A percentile compares a stretch with the other conserved stretches of the same genome.
Evolutionary conservation across 2,329 filamentous ascomycete genomes (phyloP).

Genomic region (Nannizziopsis barbatae): DNA sequence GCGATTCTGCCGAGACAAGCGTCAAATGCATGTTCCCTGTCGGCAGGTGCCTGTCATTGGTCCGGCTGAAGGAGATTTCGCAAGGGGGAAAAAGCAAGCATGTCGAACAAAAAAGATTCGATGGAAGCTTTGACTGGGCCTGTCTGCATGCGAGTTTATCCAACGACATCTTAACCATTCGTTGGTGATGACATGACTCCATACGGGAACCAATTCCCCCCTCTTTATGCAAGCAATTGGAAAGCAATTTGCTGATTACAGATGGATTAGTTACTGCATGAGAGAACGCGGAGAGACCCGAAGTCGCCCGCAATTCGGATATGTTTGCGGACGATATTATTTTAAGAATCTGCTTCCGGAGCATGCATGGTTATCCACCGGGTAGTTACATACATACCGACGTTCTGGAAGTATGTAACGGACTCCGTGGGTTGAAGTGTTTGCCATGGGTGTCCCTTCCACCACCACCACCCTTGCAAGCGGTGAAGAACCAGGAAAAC

Average conservation of each 20-base stretch:
- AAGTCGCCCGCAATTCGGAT: too few species aligned
- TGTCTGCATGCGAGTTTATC: too few species aligned
- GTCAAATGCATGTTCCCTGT: neutral
- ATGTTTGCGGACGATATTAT: too few species aligned
- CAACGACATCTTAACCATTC: too few species aligned
- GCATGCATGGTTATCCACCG: too few species aligned
- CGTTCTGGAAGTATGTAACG: too few species aligned
- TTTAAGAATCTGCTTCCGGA: too few species aligned
- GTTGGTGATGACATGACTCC: too few species aligned
- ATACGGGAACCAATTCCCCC: too few species aligned
- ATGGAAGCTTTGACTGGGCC: neutral
- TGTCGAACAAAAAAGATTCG: neutral
- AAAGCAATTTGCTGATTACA: neutral
- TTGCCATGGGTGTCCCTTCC: neutral
- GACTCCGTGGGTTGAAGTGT: too few species aligned
- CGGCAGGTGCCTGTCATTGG: constrained; percentile 1
- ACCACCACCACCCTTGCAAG: neutral
- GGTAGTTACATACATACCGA: too few species aligned
- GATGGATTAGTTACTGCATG: neutral
- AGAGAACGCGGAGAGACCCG: neutral
- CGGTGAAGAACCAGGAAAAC: neutral
- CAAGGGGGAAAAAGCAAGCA: neutral
- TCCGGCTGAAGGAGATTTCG: neutral
- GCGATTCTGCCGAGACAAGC: constrained; percentile 3
- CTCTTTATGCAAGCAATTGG: too few species aligned